Evolutionary conservation across 176 grass and related monocot genomes (phyloP).

Genomic region (Avena eriantha): DNA sequence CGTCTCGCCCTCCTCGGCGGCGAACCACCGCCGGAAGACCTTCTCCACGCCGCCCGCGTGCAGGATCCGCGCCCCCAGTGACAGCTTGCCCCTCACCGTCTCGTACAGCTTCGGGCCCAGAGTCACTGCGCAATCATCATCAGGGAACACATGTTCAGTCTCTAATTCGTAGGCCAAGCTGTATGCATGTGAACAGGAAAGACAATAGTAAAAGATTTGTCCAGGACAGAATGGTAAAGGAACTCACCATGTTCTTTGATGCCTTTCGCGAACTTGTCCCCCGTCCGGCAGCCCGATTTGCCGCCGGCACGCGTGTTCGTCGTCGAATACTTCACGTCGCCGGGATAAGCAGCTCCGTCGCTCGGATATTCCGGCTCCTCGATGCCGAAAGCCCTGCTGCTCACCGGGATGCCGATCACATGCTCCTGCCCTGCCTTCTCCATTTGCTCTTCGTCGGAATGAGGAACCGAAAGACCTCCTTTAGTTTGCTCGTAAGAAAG

Average conservation of each 20-base stretch:
- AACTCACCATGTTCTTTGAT: conserved; percentile 79
- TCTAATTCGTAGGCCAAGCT: neutral
- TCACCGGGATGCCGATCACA: conserved; percentile 87
- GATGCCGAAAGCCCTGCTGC: conserved; percentile 58
- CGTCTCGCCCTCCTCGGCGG: conserved; percentile 57
- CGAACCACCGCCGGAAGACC: conserved; percentile 72
- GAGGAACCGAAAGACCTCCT: neutral
- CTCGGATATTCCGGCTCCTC: conserved; percentile 61
- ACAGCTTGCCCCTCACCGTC: conserved; percentile 84
- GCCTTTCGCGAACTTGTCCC: conserved; percentile 62
- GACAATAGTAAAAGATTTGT: neutral
- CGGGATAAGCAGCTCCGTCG: conserved; percentile 16
- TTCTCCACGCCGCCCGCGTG: conserved; percentile 83
- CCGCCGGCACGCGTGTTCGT: conserved; percentile 32
- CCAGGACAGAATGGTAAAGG: neutral
- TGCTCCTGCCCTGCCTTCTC: conserved; percentile 54
- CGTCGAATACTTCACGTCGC: conserved; percentile 23
- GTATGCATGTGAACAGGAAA: neutral
- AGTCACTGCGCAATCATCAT: conserved; percentile 47
- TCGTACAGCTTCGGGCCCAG: conserved; percentile 76
- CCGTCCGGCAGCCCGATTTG: conserved; percentile 40
- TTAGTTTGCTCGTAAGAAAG: neutral
- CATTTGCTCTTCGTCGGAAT: conserved; percentile 20
- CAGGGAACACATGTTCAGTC: neutral
- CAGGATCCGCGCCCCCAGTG: conserved; percentile 67